Evolutionary conservation across 495 filamentous ascomycete genomes (phyloP), one percentile per base, ranked within the genome.

Genomic region (Penicillium silybi): DNA sequence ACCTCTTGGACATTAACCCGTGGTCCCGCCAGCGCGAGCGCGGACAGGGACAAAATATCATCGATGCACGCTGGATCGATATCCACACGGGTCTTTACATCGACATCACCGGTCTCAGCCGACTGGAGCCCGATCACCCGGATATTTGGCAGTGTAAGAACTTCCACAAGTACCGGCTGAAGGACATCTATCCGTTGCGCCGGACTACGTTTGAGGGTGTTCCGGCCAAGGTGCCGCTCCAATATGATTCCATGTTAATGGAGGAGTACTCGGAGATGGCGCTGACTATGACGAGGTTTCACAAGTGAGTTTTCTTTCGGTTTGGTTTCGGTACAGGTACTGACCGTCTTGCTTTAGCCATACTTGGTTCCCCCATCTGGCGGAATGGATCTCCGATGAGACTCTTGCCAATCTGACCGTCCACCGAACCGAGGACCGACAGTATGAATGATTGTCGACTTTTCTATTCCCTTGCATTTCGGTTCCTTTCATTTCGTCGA

Each of bases 51-150:
- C 61, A 73, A 44, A 95, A 95, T 59, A 77, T 93, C 29, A 95
- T 95, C 60, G 90, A 93, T 67, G 89, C 88, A 34, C 74, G 89
- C 17, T 95, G 87, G 87, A 84, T 95, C 54, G 89, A 95, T 66
- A 74, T 79, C 18, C 65, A 70, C 43, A 93, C 83, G 53, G 90
- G 89, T 7, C 72, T 92, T 48, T 95, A 86, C 73, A 85, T 95
- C 63, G 90, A 95, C 61, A 90, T 95, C 63, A 95, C 89, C n/a
- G 89, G 82, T 20, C 66, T 93, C 22, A 80, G 80, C 38, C 84
- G 88, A 63, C 79, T 85, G n/a, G 73, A 89, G 23, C 77, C 82
- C 8, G 68, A 75, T 3, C 27, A 56, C 22, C 86, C 86, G 2
- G 83, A 84, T 2, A 68, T 87, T n/a, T 88, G 85, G 84, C 82